These are phyloP conservation scores for Zymoseptoria crescenta DNA, from an alignment of 2,329 filamentous ascomycete genomes.

Conservation along the genomic window DNA sequence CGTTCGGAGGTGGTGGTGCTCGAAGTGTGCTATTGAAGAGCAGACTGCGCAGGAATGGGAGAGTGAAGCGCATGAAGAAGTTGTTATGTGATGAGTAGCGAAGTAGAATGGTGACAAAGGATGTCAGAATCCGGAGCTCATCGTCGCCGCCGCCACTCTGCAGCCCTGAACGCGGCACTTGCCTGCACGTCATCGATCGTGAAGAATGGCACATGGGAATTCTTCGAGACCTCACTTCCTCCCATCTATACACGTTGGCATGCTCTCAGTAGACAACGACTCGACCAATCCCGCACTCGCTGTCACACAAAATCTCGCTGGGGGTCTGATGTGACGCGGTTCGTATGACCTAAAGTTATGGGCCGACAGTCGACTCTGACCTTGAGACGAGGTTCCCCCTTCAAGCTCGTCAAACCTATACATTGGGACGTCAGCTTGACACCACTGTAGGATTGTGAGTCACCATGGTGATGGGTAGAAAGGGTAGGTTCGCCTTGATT, in stretches of 20 bases:
- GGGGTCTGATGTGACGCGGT: background rate
- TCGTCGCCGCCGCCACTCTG: background rate
- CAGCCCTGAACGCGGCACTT: background rate
- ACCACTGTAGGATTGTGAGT: too few species aligned
- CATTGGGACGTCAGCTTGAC: background rate
- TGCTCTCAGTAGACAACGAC: background rate
- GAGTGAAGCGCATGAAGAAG: constrained; percentile 41
- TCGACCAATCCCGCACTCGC: background rate
- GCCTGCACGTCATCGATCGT: background rate
- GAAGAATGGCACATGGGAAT: background rate
- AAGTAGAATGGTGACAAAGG: background rate
- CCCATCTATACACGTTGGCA: too few species aligned
- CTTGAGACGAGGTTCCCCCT: background rate
- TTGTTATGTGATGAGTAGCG: background rate
- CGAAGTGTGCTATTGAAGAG: constrained; percentile 38
- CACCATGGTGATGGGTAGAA: too few species aligned
- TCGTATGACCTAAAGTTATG: background rate
- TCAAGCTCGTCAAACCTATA: background rate
- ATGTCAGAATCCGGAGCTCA: background rate
- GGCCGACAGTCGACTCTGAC: background rate
- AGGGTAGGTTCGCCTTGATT: too few species aligned
- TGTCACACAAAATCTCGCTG: background rate
- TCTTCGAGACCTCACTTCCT: background rate
- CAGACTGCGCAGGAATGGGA: constrained; percentile 43
- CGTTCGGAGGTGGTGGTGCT: constrained; percentile 14